Evolutionary conservation across 2,329 filamentous ascomycete genomes (phyloP), one percentile per base, ranked within the genome.

Genomic region (Daldinia eschscholtzii): DNA sequence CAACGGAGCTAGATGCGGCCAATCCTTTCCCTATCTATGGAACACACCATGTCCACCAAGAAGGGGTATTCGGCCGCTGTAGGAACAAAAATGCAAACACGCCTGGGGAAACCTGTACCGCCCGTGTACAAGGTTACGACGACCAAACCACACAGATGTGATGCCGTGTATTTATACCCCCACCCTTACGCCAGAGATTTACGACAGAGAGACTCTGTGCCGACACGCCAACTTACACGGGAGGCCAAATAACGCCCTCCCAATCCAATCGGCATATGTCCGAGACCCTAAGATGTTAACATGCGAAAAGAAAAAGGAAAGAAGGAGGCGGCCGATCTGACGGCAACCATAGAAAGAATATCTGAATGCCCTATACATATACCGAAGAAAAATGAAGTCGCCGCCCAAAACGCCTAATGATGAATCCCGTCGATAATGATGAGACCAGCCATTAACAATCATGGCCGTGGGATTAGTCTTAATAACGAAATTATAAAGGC

Each of bases 401-500:
- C 61, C 42, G 42, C 53, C 70, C 65, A n/a, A 55, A 74, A 76
- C 75, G 72, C 75, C 75, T 57, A 37, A 60, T 66, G 56, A 75
- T 75, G 74, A 71, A 46, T 60, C 66, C 68, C 41, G 61, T 41
- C n/a, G 28, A 60, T 28, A 64, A 61, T 18, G 48, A 59, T 57
- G 48, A 61, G 61, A 64, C 42, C 28, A 56, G 62, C 59, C 61
- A 48, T 20, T 30, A 23, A 57, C 53, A 48, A 44, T 42, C 18
- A 46, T 53, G 33, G 48, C 53, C 2, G 18, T 12, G 35, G 48
- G 53, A 44, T 57, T 48, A 65, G 66, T 64, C 61, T 53, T 61
- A 58, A 65, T 65, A 50, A 72, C 65, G 55, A 69, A 70, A 70
- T 70, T 68, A 70, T 68, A 65, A 71, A 73, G 72, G 75, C 76